These are phyloP conservation scores for Coniochaeta sp. DNA, from an alignment of 2,329 filamentous ascomycete species.

Conservation along the genomic window DNA sequence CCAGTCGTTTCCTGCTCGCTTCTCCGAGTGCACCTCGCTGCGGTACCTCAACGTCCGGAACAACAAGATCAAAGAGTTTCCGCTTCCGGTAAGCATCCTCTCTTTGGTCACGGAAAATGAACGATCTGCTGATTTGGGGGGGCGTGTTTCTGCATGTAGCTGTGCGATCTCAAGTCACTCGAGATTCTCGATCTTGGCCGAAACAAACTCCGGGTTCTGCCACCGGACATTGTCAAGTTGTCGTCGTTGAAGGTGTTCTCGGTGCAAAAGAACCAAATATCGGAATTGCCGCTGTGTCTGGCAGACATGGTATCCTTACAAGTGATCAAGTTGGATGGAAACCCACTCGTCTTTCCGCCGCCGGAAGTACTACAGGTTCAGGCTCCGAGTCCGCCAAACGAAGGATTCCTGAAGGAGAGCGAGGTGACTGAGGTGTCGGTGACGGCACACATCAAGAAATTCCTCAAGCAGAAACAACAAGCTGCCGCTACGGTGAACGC, in stretches of 20 bases:
- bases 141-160: conserved; percentile 37
- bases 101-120: not conserved
- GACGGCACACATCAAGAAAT: conserved; percentile 56
- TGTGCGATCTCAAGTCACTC: conserved; percentile 77
- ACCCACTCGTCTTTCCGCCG: conserved; percentile 75
- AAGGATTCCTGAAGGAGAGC: conserved; percentile 49
- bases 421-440: conserved; percentile 55
- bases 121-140: not conserved
- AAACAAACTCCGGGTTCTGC: conserved; percentile 73
- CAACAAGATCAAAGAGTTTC: conserved; percentile 62
- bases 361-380: conserved; percentile 57
- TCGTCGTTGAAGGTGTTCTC: conserved; percentile 84
- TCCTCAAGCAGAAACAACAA: conserved; percentile 46
- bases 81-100: conserved; percentile 38
- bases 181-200: conserved; percentile 90
- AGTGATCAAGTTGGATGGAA: conserved; percentile 83
- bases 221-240: conserved; percentile 71
- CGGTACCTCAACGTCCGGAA: conserved; percentile 76
- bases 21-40: conserved; percentile 68
- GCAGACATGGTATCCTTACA: conserved; percentile 87
- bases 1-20: conserved; percentile 59
- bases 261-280: conserved; percentile 78
- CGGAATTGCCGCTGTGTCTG: conserved; percentile 73
- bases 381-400: conserved; percentile 46
- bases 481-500: conserved; percentile 28